These are phyloP conservation scores for Boletellus deceptivus DNA, from an alignment of 1,284 basidiomycete genomes.

Conservation along the genomic window DNA sequence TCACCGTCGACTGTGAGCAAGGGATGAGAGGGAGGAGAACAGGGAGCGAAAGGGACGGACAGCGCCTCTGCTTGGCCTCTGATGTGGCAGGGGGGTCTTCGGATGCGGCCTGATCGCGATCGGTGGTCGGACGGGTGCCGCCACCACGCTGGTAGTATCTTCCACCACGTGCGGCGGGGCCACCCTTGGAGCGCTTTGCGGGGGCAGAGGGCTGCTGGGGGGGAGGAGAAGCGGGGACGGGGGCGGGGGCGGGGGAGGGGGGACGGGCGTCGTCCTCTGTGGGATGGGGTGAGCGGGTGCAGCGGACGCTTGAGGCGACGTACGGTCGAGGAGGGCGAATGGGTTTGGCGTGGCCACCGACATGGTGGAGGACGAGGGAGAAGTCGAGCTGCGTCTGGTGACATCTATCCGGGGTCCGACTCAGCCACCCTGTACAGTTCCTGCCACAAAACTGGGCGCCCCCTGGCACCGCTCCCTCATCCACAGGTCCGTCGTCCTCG, in stretches of 20 bases:
- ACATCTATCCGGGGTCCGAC: conserved; percentile 37
- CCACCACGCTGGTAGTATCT: conserved; percentile 68
- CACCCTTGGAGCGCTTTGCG: conserved; percentile 48
- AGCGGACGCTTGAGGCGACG: conserved; percentile 22
- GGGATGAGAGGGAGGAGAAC: conserved; percentile 6
- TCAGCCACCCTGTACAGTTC: conserved; percentile 59
- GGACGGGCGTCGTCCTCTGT: conserved; percentile 48
- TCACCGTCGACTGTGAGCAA: conserved; percentile 48
- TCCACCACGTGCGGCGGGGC: conserved; percentile 69
- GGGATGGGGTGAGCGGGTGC: neutral
- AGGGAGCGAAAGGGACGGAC: conserved; percentile 38
- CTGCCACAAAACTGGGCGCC: conserved; percentile 20
- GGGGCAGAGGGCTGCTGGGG: conserved; percentile 33
- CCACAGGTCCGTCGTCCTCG: conserved; percentile 50
- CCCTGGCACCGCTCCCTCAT: conserved; percentile 34
- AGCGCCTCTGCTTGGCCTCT: conserved; percentile 48
- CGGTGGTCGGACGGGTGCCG: conserved; percentile 45
- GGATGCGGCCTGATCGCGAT: conserved; percentile 45
- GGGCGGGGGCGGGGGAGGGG: conserved; percentile 39
- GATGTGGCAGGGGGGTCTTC: conserved; percentile 29
- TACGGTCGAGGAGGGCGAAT: conserved; percentile 77
- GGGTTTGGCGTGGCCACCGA: conserved; percentile 85
- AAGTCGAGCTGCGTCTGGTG: too few species aligned
- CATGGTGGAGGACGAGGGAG: conserved; percentile 45
- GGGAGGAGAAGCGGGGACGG: conserved; percentile 30